These are phyloP conservation scores for Ochetophila trinervis DNA, from an alignment of 306 rosid species.

Conservation along the genomic window DNA sequence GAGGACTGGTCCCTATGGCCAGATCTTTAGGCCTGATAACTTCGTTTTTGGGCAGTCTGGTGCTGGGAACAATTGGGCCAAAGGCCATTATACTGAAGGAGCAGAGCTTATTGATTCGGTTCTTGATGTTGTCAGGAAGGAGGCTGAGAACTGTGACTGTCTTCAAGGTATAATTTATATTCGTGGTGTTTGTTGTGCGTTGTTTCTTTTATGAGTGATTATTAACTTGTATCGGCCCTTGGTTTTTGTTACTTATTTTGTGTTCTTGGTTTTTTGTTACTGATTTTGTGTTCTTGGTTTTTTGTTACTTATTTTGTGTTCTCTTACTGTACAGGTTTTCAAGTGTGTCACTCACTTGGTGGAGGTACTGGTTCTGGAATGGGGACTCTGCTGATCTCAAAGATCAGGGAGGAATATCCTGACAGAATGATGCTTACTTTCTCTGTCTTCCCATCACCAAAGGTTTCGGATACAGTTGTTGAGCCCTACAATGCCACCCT, in stretches of 20 bases:
- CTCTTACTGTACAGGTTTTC: conserved; percentile 40
- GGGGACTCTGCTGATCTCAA: conserved; percentile 65
- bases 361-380: conserved; percentile 75
- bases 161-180: conserved; percentile 42
- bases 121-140: conserved; percentile 63
- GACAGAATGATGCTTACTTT: conserved; percentile 71
- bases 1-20: conserved; percentile 52
- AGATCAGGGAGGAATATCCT: conserved; percentile 64
- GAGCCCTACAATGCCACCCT: conserved; percentile 29
- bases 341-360: conserved; percentile 62
- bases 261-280: too few species aligned
- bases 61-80: conserved; percentile 36
- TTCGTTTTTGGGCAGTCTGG: conserved; percentile 70
- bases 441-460: conserved; percentile 39
- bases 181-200: neutral
- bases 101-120: conserved; percentile 62
- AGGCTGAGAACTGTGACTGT: conserved; percentile 73
- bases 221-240: too few species aligned
- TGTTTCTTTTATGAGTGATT: too few species aligned
- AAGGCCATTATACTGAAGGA: conserved; percentile 51
- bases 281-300: too few species aligned
- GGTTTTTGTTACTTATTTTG: too few species aligned
- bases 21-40: conserved; percentile 63
- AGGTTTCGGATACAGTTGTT: conserved; percentile 26
- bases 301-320: neutral